Base-by-base conservation (phyloP, 352 stramenopile genomes). In the Pythium aquatile region DNA sequence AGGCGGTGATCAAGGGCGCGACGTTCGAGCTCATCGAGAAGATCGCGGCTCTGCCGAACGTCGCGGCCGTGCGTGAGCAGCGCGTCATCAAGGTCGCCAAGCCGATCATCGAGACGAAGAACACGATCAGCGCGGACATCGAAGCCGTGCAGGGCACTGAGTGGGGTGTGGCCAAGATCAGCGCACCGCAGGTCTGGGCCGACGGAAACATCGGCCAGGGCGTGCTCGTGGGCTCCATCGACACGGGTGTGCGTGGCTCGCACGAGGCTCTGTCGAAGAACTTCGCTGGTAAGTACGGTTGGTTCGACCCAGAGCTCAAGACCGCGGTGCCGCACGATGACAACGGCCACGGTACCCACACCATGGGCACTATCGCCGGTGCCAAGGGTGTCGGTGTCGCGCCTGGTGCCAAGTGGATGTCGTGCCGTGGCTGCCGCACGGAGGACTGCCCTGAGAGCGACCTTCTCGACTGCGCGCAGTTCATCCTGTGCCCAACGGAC, bases 281-380 rank as follows among this genome's bases (percentile, higher is more conserved):
- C 53, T 68, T 46, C 6, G 53, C 30, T 20, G 30, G 32, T 11
- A 20, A 24, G 8, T 66, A 72, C 44, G 68, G 68, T 10, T 63
- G 61, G 66, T 80, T 59, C 20, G 67, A 78, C 17, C 73, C 74
- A 0, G 71, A 76, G 44, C 46, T n/a, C 30, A 58, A 54, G 65
- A 40, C 10, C 10, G 55, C 55, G 1, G 39, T 28, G 39, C 55
- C 67, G 3, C 55, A 69, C 39, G 70, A 77, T 33, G 30, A 24
- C 24, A 32, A 47, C 8, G 57, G 62, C 29, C 66, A 72, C 59
- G 67, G 49, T 16, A 60, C 60, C 10, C 26, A 59, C 39, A 46
- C 33, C 8, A 68, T 62, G 17, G 44, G 44, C 32, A 57, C 61
- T 0, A 68, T 62, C 44, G 54, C 54, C 32, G 46, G 46, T 24